Base-by-base conservation (phyloP, 345 rosid species). In the Corymbia maculata region DNA sequence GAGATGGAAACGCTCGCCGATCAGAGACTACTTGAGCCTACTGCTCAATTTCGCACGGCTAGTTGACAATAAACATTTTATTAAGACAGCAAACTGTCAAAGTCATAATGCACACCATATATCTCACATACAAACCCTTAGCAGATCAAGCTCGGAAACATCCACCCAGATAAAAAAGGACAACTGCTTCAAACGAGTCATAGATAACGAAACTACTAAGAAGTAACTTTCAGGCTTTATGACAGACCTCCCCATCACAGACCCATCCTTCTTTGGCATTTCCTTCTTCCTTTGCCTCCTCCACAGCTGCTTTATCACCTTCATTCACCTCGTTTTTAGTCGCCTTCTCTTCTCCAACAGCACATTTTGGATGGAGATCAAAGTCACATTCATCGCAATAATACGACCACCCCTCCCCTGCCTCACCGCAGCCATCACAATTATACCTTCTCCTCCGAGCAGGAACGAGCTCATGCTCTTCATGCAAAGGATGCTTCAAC, bases 281-380 rank as follows among this genome's bases (percentile, higher is more conserved):
- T 70, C 84, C 45, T 79, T 50, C 66, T 32, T 79, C 32, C 88
- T 64, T 86, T 86, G 50, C 47, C 52, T 87, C 91, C 80, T 45
- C 44, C 85, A 4, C 26, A 17, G 82, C 82, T 36, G 82, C 47
- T 36, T 36, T 47, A 17, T 42, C 24, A 0, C 2, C 82, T 70
- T 17, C 82, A 70, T 36, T 13, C 12, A 9, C 9, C 52, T 91
- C 92, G 30, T 90, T 16, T 26, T 70, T 16, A 75, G 88, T 28
- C 90, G 84, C 91, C 50, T 85, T 22, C 66, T 85, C 85, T 49
- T 88, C 85, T 47, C 26, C 52, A 68, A 94, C 61, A 44, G 94
- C 93, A 88, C 98, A 96, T 57, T 91, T 90, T 2, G 94, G 95
- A 89, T 96, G 95, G 86, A 96, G 95, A 95, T 94, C 92, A 52